Evolutionary conservation across 2,329 filamentous ascomycete species (phyloP).

Genomic region (Ramularia endophylla): DNA sequence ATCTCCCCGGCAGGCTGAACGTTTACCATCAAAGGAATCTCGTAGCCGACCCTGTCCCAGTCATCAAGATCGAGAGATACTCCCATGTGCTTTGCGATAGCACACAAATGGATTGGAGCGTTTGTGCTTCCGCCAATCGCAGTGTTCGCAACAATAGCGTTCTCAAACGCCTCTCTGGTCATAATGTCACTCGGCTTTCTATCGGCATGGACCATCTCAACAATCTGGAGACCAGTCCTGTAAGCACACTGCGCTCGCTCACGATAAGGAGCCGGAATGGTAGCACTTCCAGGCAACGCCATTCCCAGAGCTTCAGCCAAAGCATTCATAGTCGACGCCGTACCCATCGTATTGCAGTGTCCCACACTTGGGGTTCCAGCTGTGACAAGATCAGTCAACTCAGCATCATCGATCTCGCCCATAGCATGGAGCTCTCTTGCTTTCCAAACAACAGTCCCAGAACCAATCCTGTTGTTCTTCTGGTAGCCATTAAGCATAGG

Average conservation of each 20-base stretch:
- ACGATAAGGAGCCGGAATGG: conserved; percentile 26
- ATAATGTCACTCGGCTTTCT: conserved; percentile 48
- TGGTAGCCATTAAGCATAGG: conserved; percentile 29
- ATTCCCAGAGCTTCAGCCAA: conserved; percentile 28
- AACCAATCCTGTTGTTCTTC: conserved; percentile 19
- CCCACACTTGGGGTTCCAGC: conserved; percentile 25
- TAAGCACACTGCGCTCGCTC: conserved; percentile 28
- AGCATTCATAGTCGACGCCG: conserved; percentile 30
- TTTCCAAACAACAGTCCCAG: conserved; percentile 28
- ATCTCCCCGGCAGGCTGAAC: conserved; percentile 51
- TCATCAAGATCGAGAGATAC: conserved; percentile 48
- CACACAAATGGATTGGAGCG: conserved; percentile 51
- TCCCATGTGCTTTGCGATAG: conserved; percentile 50
- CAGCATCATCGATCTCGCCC: conserved; percentile 24
- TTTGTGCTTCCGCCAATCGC: conserved; percentile 54
- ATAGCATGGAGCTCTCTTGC: conserved; percentile 26
- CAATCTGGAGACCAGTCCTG: conserved; percentile 26
- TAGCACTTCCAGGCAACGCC: conserved; percentile 25
- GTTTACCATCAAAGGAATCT: conserved; percentile 48
- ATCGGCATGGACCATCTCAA: conserved; percentile 27
- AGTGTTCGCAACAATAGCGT: conserved; percentile 50
- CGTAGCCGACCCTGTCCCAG: conserved; percentile 48
- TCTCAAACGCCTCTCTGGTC: conserved; percentile 52
- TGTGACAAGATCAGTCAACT: conserved; percentile 24
- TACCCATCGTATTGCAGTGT: conserved; percentile 31